Evolutionary conservation across 1,284 basidiomycete genomes (phyloP).

Genomic region (Microbotryum saponariae): DNA sequence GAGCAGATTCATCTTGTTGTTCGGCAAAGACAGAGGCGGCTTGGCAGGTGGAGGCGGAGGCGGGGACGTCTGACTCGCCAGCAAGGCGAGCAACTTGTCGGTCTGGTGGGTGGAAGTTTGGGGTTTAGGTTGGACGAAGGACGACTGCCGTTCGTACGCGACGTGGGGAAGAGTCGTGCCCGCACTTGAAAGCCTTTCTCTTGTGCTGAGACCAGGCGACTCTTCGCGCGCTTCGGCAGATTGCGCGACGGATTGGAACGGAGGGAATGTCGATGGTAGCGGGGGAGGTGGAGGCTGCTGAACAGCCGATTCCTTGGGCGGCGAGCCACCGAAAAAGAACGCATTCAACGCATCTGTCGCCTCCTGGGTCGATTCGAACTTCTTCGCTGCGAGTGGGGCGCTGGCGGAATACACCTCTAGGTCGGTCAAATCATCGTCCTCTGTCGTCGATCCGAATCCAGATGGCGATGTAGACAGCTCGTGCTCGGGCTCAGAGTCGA

Average conservation of each 20-base stretch:
- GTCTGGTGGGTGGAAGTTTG: slow-evolving; percentile 13
- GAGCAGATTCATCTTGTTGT: background rate
- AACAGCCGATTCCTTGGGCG: slow-evolving; percentile 1
- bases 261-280: background rate
- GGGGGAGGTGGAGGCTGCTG: background rate
- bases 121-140: slow-evolving; percentile 25
- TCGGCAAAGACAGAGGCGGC: background rate
- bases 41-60: slow-evolving; percentile 2
- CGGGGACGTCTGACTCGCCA: slow-evolving; percentile 4
- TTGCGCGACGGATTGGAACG: background rate
- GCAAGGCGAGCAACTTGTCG: slow-evolving; percentile 17
- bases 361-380: slow-evolving; percentile 22
- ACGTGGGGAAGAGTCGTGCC: slow-evolving; percentile 15
- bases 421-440: slow-evolving; percentile 4
- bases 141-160: slow-evolving; percentile 25
- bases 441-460: background rate
- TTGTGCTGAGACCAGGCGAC: background rate
- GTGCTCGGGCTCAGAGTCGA: slow-evolving; percentile 3
- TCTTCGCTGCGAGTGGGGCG: background rate
- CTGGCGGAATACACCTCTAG: too few species aligned
- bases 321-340: slow-evolving; percentile 29
- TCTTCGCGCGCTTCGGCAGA: background rate
- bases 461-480: slow-evolving; percentile 5
- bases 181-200: too few species aligned
- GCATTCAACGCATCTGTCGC: slow-evolving; percentile 28